Conservation (phyloP, 1,284 basidiomycete species). For the Tetrapyrgos nigripes region DNA sequence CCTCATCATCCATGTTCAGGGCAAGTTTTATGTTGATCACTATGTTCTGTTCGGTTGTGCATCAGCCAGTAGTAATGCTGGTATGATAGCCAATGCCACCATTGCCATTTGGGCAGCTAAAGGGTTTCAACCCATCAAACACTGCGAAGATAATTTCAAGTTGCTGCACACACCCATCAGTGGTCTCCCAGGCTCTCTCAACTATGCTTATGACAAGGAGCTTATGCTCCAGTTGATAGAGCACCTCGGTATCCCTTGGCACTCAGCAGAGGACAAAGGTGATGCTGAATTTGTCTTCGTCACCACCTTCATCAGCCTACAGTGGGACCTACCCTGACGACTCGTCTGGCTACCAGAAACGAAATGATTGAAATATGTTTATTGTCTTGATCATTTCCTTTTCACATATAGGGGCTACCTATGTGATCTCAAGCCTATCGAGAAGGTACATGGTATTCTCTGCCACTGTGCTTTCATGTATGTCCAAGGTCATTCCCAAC, state of each 20-base stretch:
- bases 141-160: conserved; percentile 37
- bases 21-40: too few relatives aligned
- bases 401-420: background rate
- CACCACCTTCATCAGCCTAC: conserved; percentile 1
- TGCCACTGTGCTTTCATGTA: conserved; percentile 25
- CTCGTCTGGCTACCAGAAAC: conserved; percentile 18
- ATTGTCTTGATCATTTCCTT: too few relatives aligned
- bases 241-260: conserved; percentile 1
- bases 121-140: background rate
- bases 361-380: conserved; percentile 8
- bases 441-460: background rate
- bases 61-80: conserved; percentile 22
- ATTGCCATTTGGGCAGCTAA: conserved; percentile 23
- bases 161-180: conserved; percentile 12
- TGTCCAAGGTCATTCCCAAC: conserved; percentile 17
- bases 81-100: conserved; percentile 22
- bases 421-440: background rate
- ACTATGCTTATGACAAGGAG: background rate
- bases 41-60: conserved; percentile 22
- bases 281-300: background rate
- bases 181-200: conserved; percentile 16
- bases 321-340: background rate
- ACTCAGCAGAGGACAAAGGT: background rate
- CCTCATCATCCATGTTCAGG: conserved; percentile 16
- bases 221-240: background rate